Evolutionary conservation across 2,329 filamentous ascomycete species (phyloP), one percentile per base, ranked within the genome.

Genomic region (Sporothrix phasma): DNA sequence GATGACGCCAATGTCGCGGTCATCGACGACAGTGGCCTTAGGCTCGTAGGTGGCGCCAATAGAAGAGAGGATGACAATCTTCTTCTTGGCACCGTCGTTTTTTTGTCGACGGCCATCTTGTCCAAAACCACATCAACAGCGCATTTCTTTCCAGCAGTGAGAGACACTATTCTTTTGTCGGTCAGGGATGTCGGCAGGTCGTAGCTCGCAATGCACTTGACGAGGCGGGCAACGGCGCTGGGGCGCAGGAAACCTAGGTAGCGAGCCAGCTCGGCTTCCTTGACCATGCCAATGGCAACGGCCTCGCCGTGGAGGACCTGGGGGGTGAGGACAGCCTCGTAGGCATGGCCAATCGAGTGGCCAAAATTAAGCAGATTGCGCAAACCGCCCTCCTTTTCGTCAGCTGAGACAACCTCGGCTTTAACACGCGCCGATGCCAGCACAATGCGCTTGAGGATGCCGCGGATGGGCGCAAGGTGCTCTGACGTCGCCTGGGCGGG

Each of bases 81-180:
- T 97, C 81, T 99, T 99, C 76, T 93, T 92, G 65, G 84, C 84
- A 1, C 94, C 94, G 51, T 96, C 89, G 69, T 99, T 99, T 80
- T 99, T 83, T 99, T 99, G 77, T 99, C 94, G 8, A 99, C 88
- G 0, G 89, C 92, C 94, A 99, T 99, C 74, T 96, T 96, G 69
- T 88, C 83, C 64, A 99, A 81, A 61, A 99, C 77, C 41, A 89
- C 83, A 69, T 97, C 90, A 2, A 97, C 90, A 0, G 89, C 88
- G 73, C 94, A 99, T 68, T 85, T 81, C 76, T 96, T 97, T 62
- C 89, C 90, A 1, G 91, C 92, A 4, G 91, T 92, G 67, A 94
- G 78, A 71, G 88, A 90, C 49, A 88, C 83, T 49, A 99, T 87
- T 34, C 87, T 85, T 73, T 92, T 89, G 76, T 99, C 92, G 41